These are phyloP conservation scores for Senna tora DNA, from an alignment of 306 rosid species.

Conservation along the genomic window DNA sequence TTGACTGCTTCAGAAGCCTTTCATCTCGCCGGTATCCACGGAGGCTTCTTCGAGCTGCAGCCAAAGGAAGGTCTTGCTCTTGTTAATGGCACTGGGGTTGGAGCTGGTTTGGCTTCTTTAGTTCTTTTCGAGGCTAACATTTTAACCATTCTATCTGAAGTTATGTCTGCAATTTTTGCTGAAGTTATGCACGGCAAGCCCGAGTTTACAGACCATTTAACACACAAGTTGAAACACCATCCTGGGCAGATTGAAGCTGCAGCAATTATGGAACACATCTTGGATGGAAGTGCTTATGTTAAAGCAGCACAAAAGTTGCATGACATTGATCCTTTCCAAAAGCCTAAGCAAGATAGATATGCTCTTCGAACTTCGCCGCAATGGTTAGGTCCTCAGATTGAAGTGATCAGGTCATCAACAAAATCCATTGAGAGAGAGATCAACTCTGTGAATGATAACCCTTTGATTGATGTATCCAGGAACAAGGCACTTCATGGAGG, in stretches of 20 bases:
- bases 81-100: constrained; percentile 60
- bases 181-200: constrained; percentile 50
- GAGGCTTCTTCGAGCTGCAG: constrained; percentile 44
- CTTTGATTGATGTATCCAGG: constrained; percentile 50
- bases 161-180: constrained; percentile 50
- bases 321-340: constrained; percentile 30
- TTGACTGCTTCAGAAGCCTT: constrained; percentile 43
- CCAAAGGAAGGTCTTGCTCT: constrained; percentile 54
- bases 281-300: constrained; percentile 49
- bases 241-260: constrained; percentile 56
- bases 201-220: constrained; percentile 45
- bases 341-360: constrained; percentile 55
- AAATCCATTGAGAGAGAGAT: constrained; percentile 54
- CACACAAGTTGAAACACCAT: constrained; percentile 53
- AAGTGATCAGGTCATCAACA: constrained; percentile 45
- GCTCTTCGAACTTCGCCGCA: constrained; percentile 60
- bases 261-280: constrained; percentile 53
- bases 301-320: constrained; percentile 41
- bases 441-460: constrained; percentile 51
- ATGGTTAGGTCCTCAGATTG: constrained; percentile 63
- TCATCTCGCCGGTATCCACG: constrained; percentile 28
- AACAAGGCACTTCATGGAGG: constrained; percentile 54
- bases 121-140: constrained; percentile 49
- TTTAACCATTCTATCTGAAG: constrained; percentile 42
- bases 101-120: constrained; percentile 47